Percentiles rank a stretch among this genome's conserved stretches.
Evolutionary conservation across 2,329 filamentous ascomycete genomes (phyloP).

Genomic region (Teratosphaeria viscida): DNA sequence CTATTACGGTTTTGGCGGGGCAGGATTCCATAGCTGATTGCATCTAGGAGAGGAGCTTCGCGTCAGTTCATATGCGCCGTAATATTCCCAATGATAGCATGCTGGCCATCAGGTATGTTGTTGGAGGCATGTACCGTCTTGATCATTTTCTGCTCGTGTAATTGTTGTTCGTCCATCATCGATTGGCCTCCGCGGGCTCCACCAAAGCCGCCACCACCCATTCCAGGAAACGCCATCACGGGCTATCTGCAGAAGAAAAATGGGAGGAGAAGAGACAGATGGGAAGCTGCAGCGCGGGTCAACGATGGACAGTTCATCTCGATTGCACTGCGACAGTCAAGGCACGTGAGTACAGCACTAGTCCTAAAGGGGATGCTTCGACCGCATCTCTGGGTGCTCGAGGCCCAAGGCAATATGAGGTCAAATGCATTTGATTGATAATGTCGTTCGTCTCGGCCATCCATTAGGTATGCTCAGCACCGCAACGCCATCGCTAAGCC

Average conservation of each 20-base stretch:
- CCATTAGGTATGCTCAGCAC: background rate
- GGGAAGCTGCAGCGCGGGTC: background rate
- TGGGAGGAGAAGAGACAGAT: background rate
- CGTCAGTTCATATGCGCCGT: background rate
- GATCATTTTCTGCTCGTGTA: conserved; percentile 39
- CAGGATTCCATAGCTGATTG: conserved; percentile 85
- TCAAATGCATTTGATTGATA: background rate
- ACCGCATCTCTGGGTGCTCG: background rate
- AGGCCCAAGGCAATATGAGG: background rate
- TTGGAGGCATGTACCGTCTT: conserved; percentile 27
- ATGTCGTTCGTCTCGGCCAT: background rate
- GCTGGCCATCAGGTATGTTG: background rate
- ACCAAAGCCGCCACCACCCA: conserved; percentile 7
- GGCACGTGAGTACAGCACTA: background rate
- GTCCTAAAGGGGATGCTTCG: background rate
- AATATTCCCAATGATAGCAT: background rate
- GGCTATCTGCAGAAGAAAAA: conserved; percentile 17
- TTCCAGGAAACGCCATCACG: conserved; percentile 28
- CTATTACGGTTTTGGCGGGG: conserved; percentile 75
- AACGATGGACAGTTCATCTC: background rate
- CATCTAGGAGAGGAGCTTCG: conserved; percentile 44
- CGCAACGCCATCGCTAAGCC: background rate
- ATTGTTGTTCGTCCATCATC: conserved; percentile 20
- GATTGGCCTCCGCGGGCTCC: conserved; percentile 3
- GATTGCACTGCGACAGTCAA: background rate